Conservation (phyloP, 1,139 yeast genomes). For the Geotrichum candidum region DNA sequence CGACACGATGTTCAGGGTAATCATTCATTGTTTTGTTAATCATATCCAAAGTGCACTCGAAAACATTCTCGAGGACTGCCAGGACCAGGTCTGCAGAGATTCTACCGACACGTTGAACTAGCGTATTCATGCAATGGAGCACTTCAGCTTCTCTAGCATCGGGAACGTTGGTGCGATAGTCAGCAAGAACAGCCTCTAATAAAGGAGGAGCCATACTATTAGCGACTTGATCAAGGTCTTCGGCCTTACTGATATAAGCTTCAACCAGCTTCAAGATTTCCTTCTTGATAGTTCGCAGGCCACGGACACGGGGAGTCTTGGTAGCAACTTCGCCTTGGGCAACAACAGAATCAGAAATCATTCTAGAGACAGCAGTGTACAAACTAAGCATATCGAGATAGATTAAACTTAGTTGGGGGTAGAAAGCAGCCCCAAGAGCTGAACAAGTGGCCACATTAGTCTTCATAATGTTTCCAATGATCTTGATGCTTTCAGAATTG, state of each 20-base stretch:
- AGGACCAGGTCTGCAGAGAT: conserved; percentile 89
- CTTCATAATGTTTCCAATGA: conserved; percentile 86
- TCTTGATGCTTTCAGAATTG: conserved; percentile 83
- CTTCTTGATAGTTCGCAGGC: conserved; percentile 91
- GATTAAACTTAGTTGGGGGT: conserved; percentile 79
- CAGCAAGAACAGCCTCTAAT: conserved; percentile 80
- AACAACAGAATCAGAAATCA: conserved; percentile 78
- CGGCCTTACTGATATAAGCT: conserved; percentile 81
- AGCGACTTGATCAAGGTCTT: conserved; percentile 79
- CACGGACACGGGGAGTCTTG: conserved; percentile 91
- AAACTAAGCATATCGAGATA: conserved; percentile 86
- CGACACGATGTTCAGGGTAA: conserved; percentile 96
- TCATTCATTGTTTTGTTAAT: conserved; percentile 92
- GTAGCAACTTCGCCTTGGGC: conserved; percentile 81
- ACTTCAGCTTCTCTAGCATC: conserved; percentile 98
- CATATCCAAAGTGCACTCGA: conserved; percentile 92
- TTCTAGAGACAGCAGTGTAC: conserved; percentile 83
- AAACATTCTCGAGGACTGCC: conserved; percentile 78
- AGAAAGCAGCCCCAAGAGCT: conserved; percentile 87
- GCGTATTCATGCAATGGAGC: conserved; percentile 85
- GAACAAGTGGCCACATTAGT: conserved; percentile 93
- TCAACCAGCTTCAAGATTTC: conserved; percentile 88
- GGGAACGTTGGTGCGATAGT: conserved; percentile 82
- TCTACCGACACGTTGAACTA: conserved; percentile 80
- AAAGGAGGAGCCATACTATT: conserved; percentile 78